Conservation (phyloP, 2,329 filamentous ascomycete species). For the Trichoderma sp. region DNA sequence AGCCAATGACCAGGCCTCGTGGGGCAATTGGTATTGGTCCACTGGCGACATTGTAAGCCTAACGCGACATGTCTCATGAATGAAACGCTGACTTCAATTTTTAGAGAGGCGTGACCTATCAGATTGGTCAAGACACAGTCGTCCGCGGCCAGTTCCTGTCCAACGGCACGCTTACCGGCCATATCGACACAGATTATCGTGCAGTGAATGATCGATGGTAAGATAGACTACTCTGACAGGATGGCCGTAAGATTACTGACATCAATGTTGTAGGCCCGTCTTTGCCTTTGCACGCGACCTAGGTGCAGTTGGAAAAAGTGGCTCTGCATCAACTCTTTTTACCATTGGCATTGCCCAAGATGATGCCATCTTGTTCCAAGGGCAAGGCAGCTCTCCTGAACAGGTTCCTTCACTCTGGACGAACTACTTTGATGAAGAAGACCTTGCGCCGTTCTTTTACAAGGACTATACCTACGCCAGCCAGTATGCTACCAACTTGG, state of each 20-base stretch:
- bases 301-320: slow-evolving; percentile 38
- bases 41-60: slow-evolving; percentile 48
- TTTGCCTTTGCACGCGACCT: slow-evolving; percentile 73
- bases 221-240: slow-evolving; percentile 25
- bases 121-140: slow-evolving; percentile 64
- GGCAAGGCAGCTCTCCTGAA: slow-evolving; percentile 57
- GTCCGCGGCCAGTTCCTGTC: slow-evolving; percentile 65
- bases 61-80: neutral
- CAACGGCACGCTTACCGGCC: slow-evolving; percentile 60
- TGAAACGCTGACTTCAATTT: neutral
- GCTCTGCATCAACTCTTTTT: slow-evolving; percentile 55
- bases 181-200: slow-evolving; percentile 60
- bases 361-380: slow-evolving; percentile 72
- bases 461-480: slow-evolving; percentile 64
- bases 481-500: slow-evolving; percentile 60
- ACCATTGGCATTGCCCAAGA: slow-evolving; percentile 76
- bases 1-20: slow-evolving; percentile 67
- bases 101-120: slow-evolving; percentile 54
- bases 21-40: slow-evolving; percentile 77
- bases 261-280: slow-evolving; percentile 55
- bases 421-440: slow-evolving; percentile 60
- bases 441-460: slow-evolving; percentile 71
- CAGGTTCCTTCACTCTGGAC: slow-evolving; percentile 74
- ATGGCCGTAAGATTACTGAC: neutral
- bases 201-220: slow-evolving; percentile 35